Conservation (phyloP, 768 basidiomycete species). For the Phanerochaete sordida region DNA sequence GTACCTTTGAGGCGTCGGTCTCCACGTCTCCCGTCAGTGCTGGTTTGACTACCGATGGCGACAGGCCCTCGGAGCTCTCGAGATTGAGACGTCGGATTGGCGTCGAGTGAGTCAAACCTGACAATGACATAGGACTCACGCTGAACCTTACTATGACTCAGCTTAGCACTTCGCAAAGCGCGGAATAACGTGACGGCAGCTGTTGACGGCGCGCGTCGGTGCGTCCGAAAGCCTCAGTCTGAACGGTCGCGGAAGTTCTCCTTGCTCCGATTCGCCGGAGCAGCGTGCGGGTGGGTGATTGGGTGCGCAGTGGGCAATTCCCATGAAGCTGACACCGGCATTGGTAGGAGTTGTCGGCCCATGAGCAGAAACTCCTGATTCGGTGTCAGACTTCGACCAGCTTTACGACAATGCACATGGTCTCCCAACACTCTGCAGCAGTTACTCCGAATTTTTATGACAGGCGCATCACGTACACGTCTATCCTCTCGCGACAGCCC, state of each 20-base stretch:
- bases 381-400: not conserved
- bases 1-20: not conserved
- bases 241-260: not conserved
- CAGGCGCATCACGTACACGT: not conserved
- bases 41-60: not conserved
- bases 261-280: not conserved
- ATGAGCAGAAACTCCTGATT: not conserved
- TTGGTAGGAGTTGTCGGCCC: not conserved
- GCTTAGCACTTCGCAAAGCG: too few species aligned
- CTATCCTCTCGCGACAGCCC: not conserved
- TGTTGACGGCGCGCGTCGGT: too few species aligned
- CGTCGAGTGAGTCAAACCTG: too few species aligned
- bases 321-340: not conserved
- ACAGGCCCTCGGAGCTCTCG: not conserved
- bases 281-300: not conserved
- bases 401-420: not conserved
- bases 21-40: not conserved
- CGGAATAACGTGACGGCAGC: too few species aligned
- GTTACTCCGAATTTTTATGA: not conserved
- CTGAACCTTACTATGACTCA: too few species aligned
- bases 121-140: too few species aligned
- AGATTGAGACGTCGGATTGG: not conserved
- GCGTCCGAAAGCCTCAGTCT: too few species aligned
- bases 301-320: not conserved
- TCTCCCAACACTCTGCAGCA: not conserved